These are phyloP conservation scores for Pseudocercospora pini-densiflorae DNA, from an alignment of 2,329 filamentous ascomycete species.

Conservation along the genomic window DNA sequence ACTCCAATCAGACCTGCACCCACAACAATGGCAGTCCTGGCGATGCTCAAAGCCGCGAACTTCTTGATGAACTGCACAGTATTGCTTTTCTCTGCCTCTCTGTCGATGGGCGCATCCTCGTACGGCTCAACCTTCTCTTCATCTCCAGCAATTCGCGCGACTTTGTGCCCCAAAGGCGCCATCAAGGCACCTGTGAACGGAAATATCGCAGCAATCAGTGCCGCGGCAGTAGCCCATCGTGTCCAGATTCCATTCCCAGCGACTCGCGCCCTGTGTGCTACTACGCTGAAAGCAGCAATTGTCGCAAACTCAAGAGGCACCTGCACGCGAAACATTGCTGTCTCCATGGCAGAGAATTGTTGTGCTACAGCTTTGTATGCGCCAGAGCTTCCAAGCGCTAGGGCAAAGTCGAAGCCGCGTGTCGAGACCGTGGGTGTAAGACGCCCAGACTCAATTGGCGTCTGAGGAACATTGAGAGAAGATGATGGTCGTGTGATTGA, in stretches of 20 bases:
- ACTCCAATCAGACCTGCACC: conserved; percentile 14
- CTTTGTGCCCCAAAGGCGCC: conserved; percentile 34
- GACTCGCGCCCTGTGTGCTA: conserved; percentile 27
- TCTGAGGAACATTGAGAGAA: conserved; percentile 21
- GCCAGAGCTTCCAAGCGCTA: conserved; percentile 23
- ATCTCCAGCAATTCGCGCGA: conserved; percentile 33
- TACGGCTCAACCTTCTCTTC: conserved; percentile 38
- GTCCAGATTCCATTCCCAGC: conserved; percentile 20
- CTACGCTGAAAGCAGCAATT: conserved; percentile 27
- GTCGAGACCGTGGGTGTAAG: conserved; percentile 27
- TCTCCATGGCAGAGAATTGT: conserved; percentile 33
- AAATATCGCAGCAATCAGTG: conserved; percentile 28
- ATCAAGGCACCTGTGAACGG: conserved; percentile 32
- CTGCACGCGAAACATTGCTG: conserved; percentile 28
- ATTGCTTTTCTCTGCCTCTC: conserved; percentile 36
- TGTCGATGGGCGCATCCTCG: conserved; percentile 37
- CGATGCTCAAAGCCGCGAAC: conserved; percentile 30
- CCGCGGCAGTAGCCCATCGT: conserved; percentile 32
- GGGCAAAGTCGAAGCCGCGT: conserved; percentile 23
- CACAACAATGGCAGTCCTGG: conserved; percentile 26
- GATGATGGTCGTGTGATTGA: conserved; percentile 11
- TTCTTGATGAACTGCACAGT: conserved; percentile 34
- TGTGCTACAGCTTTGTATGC: conserved; percentile 36
- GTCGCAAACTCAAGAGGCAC: conserved; percentile 32
- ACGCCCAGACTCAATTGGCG: conserved; percentile 24